Percentiles rank a stretch among this genome's conserved stretches.
phyloP scores from a whole-genome alignment of 495 filamentous ascomycete species.

The Penicillium samsonianum region DNA sequence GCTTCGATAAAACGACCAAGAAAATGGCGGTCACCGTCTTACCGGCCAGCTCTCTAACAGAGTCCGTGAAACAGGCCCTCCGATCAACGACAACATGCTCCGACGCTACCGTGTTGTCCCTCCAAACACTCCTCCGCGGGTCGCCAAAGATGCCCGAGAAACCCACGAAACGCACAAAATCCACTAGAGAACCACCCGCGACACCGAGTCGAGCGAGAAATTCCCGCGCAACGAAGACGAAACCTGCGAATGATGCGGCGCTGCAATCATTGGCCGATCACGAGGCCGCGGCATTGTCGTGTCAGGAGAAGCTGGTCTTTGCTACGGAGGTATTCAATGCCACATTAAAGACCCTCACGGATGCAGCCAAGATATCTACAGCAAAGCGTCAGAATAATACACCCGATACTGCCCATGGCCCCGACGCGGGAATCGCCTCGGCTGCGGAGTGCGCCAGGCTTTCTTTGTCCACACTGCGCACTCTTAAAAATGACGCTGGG shows the following conservation, averaged over 20 bases:
- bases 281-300: slow-evolving; percentile 45
- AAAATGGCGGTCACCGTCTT: slow-evolving; percentile 45
- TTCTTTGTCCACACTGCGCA: slow-evolving; percentile 69
- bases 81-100: slow-evolving; percentile 52
- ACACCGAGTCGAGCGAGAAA: slow-evolving; percentile 37
- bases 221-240: slow-evolving; percentile 38
- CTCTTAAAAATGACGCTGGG: slow-evolving; percentile 54
- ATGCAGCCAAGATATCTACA: slow-evolving; percentile 59
- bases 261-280: slow-evolving; percentile 36
- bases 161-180: slow-evolving; percentile 29
- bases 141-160: slow-evolving; percentile 32
- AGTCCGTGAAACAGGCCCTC: slow-evolving; percentile 51
- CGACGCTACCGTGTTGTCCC: slow-evolving; percentile 45
- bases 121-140: slow-evolving; percentile 47
- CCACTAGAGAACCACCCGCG: slow-evolving; percentile 18
- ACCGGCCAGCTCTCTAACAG: slow-evolving; percentile 36
- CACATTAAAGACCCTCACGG: slow-evolving; percentile 70
- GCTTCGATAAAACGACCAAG: slow-evolving; percentile 8
- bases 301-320: slow-evolving; percentile 65
- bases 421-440: slow-evolving; percentile 37
- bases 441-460: slow-evolving; percentile 74
- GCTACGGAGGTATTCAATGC: slow-evolving; percentile 82
- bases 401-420: slow-evolving; percentile 35
- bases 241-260: slow-evolving; percentile 28
- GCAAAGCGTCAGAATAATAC: slow-evolving; percentile 31